Conservation (phyloP, 345 rosid genomes). For the Eutrema japonicum region DNA sequence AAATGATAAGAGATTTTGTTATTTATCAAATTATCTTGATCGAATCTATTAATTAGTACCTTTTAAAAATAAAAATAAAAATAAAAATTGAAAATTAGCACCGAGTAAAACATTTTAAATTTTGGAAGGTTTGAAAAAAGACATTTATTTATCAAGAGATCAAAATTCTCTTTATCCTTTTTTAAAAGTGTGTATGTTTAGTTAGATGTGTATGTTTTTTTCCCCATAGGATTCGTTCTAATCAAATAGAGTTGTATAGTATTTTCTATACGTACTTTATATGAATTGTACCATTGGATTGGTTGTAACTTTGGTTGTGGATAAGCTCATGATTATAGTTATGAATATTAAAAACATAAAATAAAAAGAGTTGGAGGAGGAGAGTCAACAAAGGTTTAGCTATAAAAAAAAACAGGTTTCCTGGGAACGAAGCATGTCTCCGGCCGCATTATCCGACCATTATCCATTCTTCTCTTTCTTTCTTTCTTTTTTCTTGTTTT, state of each 20-base stretch:
- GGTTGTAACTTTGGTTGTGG: slow-evolving; percentile 19
- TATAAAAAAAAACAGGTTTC: slow-evolving; percentile 39
- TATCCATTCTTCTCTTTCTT: slow-evolving; percentile 16
- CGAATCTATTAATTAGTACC: too few species aligned
- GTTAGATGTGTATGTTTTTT: too few species aligned
- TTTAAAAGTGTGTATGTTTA: too few species aligned
- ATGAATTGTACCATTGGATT: neutral
- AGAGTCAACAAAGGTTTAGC: slow-evolving; percentile 42
- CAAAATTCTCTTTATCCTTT: too few species aligned
- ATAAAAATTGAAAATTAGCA: too few species aligned
- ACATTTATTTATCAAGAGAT: too few species aligned
- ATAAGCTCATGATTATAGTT: slow-evolving; percentile 25
- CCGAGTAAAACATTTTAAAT: too few species aligned
- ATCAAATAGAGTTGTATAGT: neutral
- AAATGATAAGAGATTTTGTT: too few species aligned
- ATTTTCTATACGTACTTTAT: neutral
- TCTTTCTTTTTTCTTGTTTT: neutral
- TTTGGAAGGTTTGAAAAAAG: too few species aligned
- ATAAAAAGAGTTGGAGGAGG: slow-evolving; percentile 4
- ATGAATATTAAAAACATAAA: neutral
- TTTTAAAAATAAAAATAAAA: too few species aligned
- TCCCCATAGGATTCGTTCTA: neutral
- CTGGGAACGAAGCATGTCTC: slow-evolving; percentile 44
- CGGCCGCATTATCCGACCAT: slow-evolving; percentile 47
- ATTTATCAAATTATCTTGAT: too few species aligned